phyloP scores from a whole-genome alignment of 768 basidiomycete species.

The Naganishia antarctica region DNA sequence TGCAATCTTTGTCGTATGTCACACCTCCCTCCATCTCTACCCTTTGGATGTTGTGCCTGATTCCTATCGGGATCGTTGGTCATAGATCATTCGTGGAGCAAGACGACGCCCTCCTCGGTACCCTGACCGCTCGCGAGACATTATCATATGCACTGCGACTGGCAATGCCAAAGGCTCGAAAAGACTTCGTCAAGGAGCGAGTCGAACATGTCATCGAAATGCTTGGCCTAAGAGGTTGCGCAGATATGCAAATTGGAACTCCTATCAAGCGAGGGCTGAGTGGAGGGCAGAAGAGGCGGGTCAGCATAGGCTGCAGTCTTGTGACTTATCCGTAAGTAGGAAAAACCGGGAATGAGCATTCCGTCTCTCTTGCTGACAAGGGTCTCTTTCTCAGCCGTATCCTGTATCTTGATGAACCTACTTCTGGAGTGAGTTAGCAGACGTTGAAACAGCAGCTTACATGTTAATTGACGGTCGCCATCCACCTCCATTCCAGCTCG shows the following conservation, averaged over 20 bases:
- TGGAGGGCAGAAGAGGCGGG: conserved; percentile 29
- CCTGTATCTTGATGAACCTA: conserved; percentile 31
- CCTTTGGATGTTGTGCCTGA: background rate
- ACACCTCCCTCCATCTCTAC: background rate
- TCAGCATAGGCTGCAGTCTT: conserved; percentile 27
- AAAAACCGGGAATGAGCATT: too few relatives aligned
- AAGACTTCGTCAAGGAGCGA: conserved; percentile 49
- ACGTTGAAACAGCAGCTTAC: too few relatives aligned
- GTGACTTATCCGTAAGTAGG: conserved; percentile 31
- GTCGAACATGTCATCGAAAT: conserved; percentile 54
- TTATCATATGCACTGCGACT: conserved; percentile 53
- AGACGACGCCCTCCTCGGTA: conserved; percentile 59
- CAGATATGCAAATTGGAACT: conserved; percentile 25
- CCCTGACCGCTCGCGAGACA: conserved; percentile 59
- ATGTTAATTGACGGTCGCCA: too few relatives aligned
- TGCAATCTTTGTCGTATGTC: conserved; percentile 14
- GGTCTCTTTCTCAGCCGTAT: conserved; percentile 9
- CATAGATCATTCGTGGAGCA: conserved; percentile 57
- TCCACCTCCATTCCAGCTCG: conserved; percentile 15
- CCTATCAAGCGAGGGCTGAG: conserved; percentile 24
- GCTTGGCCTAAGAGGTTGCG: conserved; percentile 51
- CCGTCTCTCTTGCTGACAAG: background rate
- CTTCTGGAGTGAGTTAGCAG: conserved; percentile 23
- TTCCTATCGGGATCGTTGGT: too few relatives aligned
- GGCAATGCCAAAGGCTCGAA: conserved; percentile 28